These are phyloP conservation scores for Fonsecaea monophora DNA, from an alignment of 2,329 filamentous ascomycete genomes.

Conservation along the genomic window DNA sequence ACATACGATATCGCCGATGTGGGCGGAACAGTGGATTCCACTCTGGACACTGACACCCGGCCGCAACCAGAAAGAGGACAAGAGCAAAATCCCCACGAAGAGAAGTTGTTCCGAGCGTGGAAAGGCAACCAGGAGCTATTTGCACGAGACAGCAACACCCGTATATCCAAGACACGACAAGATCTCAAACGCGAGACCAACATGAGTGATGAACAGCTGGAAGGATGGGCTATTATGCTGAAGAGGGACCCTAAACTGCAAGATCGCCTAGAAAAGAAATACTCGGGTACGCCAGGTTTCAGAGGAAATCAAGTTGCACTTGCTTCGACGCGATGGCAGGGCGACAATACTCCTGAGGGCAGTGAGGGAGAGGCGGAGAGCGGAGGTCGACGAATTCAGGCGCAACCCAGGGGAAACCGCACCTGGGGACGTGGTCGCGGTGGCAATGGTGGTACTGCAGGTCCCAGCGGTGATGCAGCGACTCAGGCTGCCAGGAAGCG, in stretches of 20 bases:
- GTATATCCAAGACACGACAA: constrained; percentile 67
- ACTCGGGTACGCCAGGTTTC: constrained; percentile 38
- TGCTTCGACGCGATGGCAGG: constrained; percentile 37
- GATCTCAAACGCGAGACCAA: constrained; percentile 76
- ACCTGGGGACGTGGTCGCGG: constrained; percentile 31
- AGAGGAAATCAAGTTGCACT: constrained; percentile 36
- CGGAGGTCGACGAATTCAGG: constrained; percentile 30
- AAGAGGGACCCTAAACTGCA: constrained; percentile 72
- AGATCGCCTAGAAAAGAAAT: constrained; percentile 73
- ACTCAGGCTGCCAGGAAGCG: constrained; percentile 38
- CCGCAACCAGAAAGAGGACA: constrained; percentile 19
- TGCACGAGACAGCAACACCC: constrained; percentile 71
- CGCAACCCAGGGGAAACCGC: constrained; percentile 24
- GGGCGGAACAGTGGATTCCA: constrained; percentile 80
- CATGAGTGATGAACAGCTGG: constrained; percentile 92
- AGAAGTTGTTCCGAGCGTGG: constrained; percentile 75
- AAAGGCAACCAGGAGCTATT: constrained; percentile 71
- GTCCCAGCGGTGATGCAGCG: constrained; percentile 33
- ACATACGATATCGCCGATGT: constrained; percentile 94
- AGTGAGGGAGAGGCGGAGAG: constrained; percentile 29
- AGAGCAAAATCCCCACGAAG: constrained; percentile 60
- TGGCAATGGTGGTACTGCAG: constrained; percentile 30
- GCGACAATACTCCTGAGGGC: constrained; percentile 31
- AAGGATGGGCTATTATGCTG: constrained; percentile 93
- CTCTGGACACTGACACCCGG: constrained; percentile 41